These are phyloP conservation scores for Copromyces sp. DNA, from an alignment of 495 filamentous ascomycete genomes.

Conservation along the genomic window DNA sequence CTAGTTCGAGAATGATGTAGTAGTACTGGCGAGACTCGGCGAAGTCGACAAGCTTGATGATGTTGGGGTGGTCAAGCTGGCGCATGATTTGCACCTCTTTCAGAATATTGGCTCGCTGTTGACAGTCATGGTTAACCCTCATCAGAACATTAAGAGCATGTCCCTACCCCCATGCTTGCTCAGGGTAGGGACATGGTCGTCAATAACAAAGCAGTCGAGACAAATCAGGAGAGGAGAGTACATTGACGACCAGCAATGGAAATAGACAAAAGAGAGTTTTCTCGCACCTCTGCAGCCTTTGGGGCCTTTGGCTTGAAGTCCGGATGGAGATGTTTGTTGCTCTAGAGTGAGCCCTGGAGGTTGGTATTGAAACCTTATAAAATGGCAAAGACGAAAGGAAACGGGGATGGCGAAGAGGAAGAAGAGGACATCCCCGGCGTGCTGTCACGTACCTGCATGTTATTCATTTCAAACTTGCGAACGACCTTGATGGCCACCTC, in stretches of 20 bases:
- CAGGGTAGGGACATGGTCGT: conserved; percentile 1
- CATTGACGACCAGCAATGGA: conserved; percentile 4
- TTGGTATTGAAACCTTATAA: conserved; percentile 30
- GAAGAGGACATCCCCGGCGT: conserved; percentile 19
- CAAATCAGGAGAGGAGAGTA: conserved; percentile 4
- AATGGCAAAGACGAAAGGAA: conserved; percentile 12
- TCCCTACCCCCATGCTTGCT: conserved; percentile 11
- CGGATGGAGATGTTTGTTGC: conserved; percentile 80
- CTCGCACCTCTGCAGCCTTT: conserved; percentile 95
- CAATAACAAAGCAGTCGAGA: conserved; percentile 1
- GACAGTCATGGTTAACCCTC: conserved; percentile 9
- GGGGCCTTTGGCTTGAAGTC: conserved; percentile 81
- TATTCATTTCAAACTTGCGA: conserved; percentile 97
- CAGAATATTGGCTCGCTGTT: conserved; percentile 85
- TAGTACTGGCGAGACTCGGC: conserved; percentile 92
- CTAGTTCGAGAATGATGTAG: conserved; percentile 92
- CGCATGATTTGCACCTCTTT: conserved; percentile 99
- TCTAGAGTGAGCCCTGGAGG: conserved; percentile 45
- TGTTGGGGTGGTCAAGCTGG: conserved; percentile 88
- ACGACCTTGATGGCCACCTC: conserved; percentile 98
- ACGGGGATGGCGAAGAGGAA: conserved; percentile 14
- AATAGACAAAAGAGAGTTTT: conserved; percentile 29
- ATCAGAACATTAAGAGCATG: background rate
- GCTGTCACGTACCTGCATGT: conserved; percentile 71
- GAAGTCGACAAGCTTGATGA: conserved; percentile 87